Base-by-base conservation (phyloP, 768 basidiomycete genomes). In the Boletus rubroflammeus region DNA sequence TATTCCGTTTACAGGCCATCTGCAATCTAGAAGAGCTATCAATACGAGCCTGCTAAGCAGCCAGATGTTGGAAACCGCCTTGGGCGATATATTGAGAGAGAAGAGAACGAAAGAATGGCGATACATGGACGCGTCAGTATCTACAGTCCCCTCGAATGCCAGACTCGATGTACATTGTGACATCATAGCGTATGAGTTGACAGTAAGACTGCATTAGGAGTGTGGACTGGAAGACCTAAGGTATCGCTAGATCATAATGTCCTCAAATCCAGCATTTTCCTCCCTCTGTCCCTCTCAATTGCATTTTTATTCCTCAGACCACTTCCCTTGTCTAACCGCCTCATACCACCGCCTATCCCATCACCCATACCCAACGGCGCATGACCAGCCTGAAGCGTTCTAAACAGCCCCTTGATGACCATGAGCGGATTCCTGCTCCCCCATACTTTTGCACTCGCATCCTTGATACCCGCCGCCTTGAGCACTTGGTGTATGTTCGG, bases 401-500 rank as follows among this genome's bases (percentile, higher is more conserved):
- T 79, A 62, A 93, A 80, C 15, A 84, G 78, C 25, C 87, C 84
- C 74, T 97, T 96, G 76, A 95, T 83, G 39, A 96, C 91, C 69
- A 68, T 70, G 38, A 70, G 58, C 35, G 80, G 83, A 72, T 96
- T 98, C 59, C 90, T 77, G 65, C 90, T 94, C 15, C 96, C 94
- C 84, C 91, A 90, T 19, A 98, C 90, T 73, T 97, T 98, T 29
- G 91, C 96, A 61, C 90, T 93, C 40, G 90, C 80, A 72, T 99
- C 96, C 69, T 92, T 89, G 73, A 99, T 90, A 11, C 96, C 97
- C 0, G 94, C 95, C 0, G 94, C 93, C 60, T 91, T 90, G 64
- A 95, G 79, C 39, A 99, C 81, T 64, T 86, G 83, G 70, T 99
- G 94, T 50, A 99, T 73, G 64, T 85, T 82, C 1, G 93, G 94